Evolutionary conservation across 208 protist species (phyloP).

Genomic region (Wallacemonas sp.): DNA sequence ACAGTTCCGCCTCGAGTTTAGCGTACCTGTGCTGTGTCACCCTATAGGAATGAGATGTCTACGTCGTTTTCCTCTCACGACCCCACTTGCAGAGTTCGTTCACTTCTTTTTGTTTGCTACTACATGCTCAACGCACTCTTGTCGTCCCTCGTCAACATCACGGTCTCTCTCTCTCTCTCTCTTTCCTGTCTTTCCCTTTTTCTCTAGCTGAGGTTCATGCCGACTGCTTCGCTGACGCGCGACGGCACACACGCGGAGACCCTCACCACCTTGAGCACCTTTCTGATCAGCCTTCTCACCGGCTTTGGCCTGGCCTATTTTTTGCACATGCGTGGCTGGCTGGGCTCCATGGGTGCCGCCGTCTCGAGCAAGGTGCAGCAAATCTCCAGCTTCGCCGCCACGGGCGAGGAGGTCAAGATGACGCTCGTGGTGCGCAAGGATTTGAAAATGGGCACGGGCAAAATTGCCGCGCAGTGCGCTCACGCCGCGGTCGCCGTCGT

Average conservation of each 20-base stretch:
- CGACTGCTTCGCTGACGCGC: too few species aligned
- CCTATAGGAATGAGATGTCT: too few species aligned
- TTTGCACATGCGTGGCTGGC: conserved; percentile 18
- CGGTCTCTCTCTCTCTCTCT: too few species aligned
- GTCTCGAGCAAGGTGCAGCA: conserved; percentile 14
- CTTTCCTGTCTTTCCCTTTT: neutral
- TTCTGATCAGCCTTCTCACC: conserved; percentile 35
- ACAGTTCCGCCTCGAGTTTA: too few species aligned
- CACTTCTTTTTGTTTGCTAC: too few species aligned
- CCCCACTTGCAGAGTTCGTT: too few species aligned
- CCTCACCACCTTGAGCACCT: conserved; percentile 15
- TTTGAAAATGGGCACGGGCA: conserved; percentile 95
- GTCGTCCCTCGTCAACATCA: too few species aligned
- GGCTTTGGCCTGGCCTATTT: conserved; percentile 25
- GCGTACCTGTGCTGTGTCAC: too few species aligned
- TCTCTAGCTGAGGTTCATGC: conserved; percentile 7
- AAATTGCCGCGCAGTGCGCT: conserved; percentile 95
- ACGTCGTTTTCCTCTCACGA: too few species aligned
- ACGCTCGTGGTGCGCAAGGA: conserved; percentile 93
- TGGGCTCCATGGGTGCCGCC: neutral
- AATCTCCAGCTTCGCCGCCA: conserved; percentile 16
- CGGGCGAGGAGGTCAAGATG: conserved; percentile 85
- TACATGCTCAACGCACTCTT: too few species aligned
- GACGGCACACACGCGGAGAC: neutral
- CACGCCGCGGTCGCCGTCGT: conserved; percentile 93